phyloP scores from a whole-genome alignment of 306 rosid genomes.

The Carpinus viminea region DNA sequence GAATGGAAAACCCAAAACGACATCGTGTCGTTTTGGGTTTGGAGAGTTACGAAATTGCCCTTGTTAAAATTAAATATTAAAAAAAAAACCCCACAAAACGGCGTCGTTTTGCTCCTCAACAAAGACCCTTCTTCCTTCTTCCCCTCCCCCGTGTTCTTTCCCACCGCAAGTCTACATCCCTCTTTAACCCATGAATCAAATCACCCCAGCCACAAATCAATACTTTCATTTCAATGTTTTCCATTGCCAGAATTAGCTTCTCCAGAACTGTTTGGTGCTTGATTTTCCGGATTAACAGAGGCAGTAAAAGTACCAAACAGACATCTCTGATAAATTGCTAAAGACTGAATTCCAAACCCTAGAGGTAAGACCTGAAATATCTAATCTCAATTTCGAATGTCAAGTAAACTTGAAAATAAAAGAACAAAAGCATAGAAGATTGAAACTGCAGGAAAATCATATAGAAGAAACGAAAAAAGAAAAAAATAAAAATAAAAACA shows the following conservation, averaged over 20 bases:
- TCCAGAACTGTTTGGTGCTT: slow-evolving; percentile 40
- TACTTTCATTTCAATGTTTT: no score
- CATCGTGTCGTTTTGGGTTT: no score
- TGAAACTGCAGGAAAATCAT: background rate
- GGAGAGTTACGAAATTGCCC: no score
- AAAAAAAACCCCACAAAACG: no score
- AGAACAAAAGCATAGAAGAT: background rate
- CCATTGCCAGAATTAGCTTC: slow-evolving; percentile 56
- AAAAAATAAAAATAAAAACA: background rate
- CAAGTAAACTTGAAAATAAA: slow-evolving; percentile 5
- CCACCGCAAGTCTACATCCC: no score
- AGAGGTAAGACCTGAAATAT: slow-evolving; percentile 39
- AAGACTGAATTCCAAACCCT: slow-evolving; percentile 44
- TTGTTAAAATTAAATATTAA: no score
- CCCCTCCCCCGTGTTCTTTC: no score
- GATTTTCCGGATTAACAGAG: slow-evolving; percentile 40
- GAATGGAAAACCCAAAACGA: no score
- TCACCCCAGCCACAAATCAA: no score
- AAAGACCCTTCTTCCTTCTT: no score
- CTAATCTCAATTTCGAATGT: background rate
- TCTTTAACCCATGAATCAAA: no score
- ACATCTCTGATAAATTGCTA: slow-evolving; percentile 45
- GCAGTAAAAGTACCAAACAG: slow-evolving; percentile 35
- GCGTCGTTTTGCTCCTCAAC: no score
- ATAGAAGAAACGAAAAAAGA: background rate